Base-by-base conservation (phyloP, 2,329 filamentous ascomycete genomes). In the Fusarium sp. region DNA sequence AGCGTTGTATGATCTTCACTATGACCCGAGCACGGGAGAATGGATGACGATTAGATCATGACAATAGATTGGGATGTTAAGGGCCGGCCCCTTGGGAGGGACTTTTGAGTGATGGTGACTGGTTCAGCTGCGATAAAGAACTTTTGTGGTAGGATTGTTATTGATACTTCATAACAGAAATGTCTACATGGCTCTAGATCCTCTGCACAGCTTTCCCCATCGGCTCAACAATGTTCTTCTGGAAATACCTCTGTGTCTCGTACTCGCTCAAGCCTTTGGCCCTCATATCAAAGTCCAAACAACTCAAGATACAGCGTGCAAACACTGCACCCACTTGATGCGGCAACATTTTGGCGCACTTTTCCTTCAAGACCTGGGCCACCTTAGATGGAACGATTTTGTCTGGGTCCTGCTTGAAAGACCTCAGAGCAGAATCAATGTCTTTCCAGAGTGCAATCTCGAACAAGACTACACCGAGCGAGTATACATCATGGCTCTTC, bases 1-100 rank as follows among this genome's bases (percentile, higher is more conserved):
- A 11, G 50, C 32, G 1, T 27, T 70, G 3, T 71, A 71, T 7
- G 52, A 66, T 38, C 58, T 78, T 2, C 62, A 69, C 15, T 78
- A 75, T 3, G 68, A 75, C 7, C 75, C 68, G 0, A 47, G 56
- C 1, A 57, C 40, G 0, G 62, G 76, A 2, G 59, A 72, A 10
- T 78, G 75, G 76, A 65, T 60, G 7, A 65, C 20, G 0, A 65
- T 63, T 7, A 38, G 32, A 47, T 64, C 37, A 4, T 50, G 40
- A 14, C 11, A 1, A n/a, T 11, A n/a, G 17, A 20, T 40, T 20
- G n/a, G 10, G 11, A 12, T n/a, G 38, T 40, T 4, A 6, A 40
- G 38, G 30, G 30, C 30, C 30, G 30, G 3, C 30, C 10, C 9
- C 30, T 1, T 32, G 30, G 30, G 30, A 30, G 30, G 2, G 2